Base-by-base conservation (phyloP, 2,329 filamentous ascomycete species). In the Alternaria sp. region DNA sequence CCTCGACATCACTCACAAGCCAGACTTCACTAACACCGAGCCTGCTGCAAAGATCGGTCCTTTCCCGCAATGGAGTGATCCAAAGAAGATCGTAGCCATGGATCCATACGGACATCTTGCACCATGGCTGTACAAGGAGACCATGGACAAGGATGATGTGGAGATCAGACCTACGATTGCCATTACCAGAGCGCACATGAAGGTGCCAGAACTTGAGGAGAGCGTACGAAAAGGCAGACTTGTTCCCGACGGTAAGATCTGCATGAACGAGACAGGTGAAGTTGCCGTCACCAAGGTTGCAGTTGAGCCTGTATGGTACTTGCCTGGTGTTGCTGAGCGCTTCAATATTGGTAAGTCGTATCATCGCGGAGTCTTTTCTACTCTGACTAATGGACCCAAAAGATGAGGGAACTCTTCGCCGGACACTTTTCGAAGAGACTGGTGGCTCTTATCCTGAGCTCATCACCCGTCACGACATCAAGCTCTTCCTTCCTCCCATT, bases 71-170 rank as follows among this genome's bases (percentile, higher is more conserved):
- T 99, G 94, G 94, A 87, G 86, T 27, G 92, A 97, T 75, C 87
- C 87, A 73, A 93, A 92, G 79, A 98, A 97, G 84, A 98, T 99
- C 65, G 94, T 98, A 14, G 92, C 94, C 18, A 97, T 99, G 93
- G 95, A 98, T 76, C 94, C 94, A 0, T 92, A 91, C 78, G 94
- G 95, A 7, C 95, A 98, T 81, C 83, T 97, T 62, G 87, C 90
- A 9, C 92, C 92, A 9, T 94, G 90, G 90, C 81, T 96, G 41
- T 97, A 90, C 82, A 91, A 91, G 66, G 89, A 94, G 64, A 85
- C 87, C 46, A 93, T 95, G 71, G 85, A 91, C 50, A 88, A 90
- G 52, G 89, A 97, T 45, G 88, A 92, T 69, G 86, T 96, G 36
- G 92, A 97, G 75, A 92, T 97, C 66, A 87, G 93, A 40, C 94